Evolutionary conservation across 768 basidiomycete species (phyloP).

Genomic region (Pisolithus microcarpus): DNA sequence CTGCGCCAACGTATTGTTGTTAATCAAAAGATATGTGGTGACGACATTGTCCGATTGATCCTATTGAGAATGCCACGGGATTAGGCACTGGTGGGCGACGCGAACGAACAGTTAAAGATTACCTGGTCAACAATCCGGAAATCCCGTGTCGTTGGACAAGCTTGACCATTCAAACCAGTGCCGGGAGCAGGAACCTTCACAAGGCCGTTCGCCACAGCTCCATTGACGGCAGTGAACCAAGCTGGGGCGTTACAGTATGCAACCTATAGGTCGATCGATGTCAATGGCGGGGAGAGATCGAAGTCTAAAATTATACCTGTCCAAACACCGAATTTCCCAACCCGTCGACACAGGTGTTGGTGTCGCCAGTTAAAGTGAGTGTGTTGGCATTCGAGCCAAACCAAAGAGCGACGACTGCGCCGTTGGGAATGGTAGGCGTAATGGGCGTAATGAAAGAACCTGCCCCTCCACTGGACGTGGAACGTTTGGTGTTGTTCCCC

Average conservation of each 20-base stretch:
- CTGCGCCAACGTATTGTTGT: conserved; percentile 17
- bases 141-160: conserved; percentile 21
- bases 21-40: conserved; percentile 22
- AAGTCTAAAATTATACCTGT: conserved; percentile 9
- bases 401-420: conserved; percentile 21
- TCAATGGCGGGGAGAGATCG: neutral
- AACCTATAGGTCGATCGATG: conserved; percentile 9
- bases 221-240: conserved; percentile 17
- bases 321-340: conserved; percentile 17
- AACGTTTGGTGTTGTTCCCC: neutral
- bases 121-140: conserved; percentile 23
- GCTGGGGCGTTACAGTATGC: conserved; percentile 19
- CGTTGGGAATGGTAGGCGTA: conserved; percentile 17
- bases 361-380: conserved; percentile 17
- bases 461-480: conserved; percentile 1
- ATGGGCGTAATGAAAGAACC: conserved; percentile 19
- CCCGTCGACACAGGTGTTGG: conserved; percentile 18
- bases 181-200: conserved; percentile 17
- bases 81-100: neutral
- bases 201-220: conserved; percentile 15
- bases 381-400: conserved; percentile 22
- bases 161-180: conserved; percentile 13
- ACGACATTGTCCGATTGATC: conserved; percentile 24
- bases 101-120: neutral
- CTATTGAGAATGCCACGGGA: conserved; percentile 4